Conservation (phyloP, 2,329 filamentous ascomycete species). For the Xylariaceae sp. region DNA sequence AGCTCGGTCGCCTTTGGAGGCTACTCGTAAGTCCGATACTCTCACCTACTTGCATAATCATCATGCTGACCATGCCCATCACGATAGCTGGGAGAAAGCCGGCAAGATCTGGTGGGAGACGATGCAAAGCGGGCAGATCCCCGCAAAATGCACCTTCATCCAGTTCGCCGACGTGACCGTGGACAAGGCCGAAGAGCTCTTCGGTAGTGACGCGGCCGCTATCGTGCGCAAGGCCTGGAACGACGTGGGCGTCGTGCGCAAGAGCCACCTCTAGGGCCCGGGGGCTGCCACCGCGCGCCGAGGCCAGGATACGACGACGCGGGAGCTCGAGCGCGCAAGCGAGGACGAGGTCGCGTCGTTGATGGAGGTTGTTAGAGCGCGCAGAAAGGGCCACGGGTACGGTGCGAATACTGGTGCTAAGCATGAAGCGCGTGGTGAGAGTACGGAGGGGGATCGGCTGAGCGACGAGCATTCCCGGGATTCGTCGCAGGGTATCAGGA, state of each 20-base stretch:
- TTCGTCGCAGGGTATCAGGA: not conserved
- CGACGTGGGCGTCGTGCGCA: slow-evolving; percentile 52
- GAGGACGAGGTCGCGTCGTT: slow-evolving; percentile 2
- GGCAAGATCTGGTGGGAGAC: slow-evolving; percentile 60
- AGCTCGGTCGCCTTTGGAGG: slow-evolving; percentile 55
- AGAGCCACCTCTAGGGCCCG: no score
- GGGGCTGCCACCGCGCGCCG: slow-evolving; percentile 2
- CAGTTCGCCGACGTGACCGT: slow-evolving; percentile 58
- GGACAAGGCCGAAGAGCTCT: slow-evolving; percentile 51
- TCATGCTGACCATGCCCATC: not conserved
- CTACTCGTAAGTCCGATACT: slow-evolving; percentile 38
- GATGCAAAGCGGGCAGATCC: slow-evolving; percentile 51
- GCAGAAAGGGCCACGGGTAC: not conserved
- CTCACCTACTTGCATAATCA: not conserved
- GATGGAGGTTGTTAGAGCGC: not conserved
- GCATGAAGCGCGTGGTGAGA: not conserved
- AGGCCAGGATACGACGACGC: not conserved
- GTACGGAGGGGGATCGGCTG: not conserved
- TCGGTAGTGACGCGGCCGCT: slow-evolving; percentile 48
- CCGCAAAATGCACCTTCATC: slow-evolving; percentile 49
- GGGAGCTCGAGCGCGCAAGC: not conserved
- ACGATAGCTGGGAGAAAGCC: slow-evolving; percentile 57
- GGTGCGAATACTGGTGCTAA: not conserved
- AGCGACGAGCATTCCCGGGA: not conserved
- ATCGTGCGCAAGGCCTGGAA: slow-evolving; percentile 54